Evolutionary conservation across 129 eudicot species (phyloP), one percentile per base, ranked within the genome.

Genomic region (Flaveria ramosissima): DNA sequence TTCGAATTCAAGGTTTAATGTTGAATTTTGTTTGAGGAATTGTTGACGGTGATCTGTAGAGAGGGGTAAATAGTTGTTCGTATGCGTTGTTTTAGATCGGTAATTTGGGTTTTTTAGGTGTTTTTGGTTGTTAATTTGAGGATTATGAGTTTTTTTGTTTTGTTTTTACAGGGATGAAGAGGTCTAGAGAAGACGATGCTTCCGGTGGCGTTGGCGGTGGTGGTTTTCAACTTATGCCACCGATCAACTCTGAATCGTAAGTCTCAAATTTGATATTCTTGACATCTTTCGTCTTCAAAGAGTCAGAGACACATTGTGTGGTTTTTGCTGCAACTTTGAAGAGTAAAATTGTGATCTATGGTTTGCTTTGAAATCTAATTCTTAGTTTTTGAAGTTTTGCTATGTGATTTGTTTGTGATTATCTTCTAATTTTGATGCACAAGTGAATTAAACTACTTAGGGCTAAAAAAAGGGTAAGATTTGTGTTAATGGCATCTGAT

Each of bases 121-220:
- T 9, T 79, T 71, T 79, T 59, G 19, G 53, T 56, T 52, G 41
- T 14, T 60, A 69, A 77, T 62, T 69, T 73, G 71, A 55, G 41
- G 59, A 76, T 73, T 71, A 46, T 6, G 72, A 64, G 52, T 68
- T 27, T 39, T 70, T 21, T 74, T 27, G 2, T 2, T 4, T 20
- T 46, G 6, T 32, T 43, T 55, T 61, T 48, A 51, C 65, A 85
- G 79, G 53, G 84, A 90, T 88, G 97, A 88, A 90, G 98, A 90
- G 98, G 96, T 83, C 91, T 74, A 79, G 90, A 85, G 96, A 88
- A 55, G 97, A 88, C 19, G 94, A 78, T 78, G 77, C 36, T 41
- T 87, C 60, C 45, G 30, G 39, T 68, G 82, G 81, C 43, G 30
- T 27, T 68, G 82, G 81, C 64, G 82, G 81, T 61, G 78, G 10